Base-by-base conservation (phyloP, 1,139 yeast genomes). In the Geotrichum bryndzae region DNA sequence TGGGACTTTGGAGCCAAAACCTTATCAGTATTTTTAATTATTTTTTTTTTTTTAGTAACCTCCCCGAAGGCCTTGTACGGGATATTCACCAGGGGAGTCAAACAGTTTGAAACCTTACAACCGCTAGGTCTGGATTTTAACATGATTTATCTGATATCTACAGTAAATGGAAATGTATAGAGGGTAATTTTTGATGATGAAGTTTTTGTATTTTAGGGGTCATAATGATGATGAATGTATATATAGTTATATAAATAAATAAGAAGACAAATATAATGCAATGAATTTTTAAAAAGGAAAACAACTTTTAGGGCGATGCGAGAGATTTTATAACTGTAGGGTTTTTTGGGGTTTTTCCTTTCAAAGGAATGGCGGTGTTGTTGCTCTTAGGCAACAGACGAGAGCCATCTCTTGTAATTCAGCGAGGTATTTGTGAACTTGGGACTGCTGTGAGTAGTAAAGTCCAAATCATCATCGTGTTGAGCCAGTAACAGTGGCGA, bases 401-500 rank as follows among this genome's bases (percentile, higher is more conserved):
- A 64, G 46, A 68, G 63, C 70, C 70, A 68, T 51, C 65, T 64
- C 56, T 69, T 61, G 58, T 68, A 68, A 53, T 67, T 68, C 35
- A 64, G 63, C 35, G 68, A 65, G 23, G 68, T 64, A 46, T 65
- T 64, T n/a, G 58, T 51, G 22, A 59, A 61, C 57, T 55, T 59
- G 57, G 53, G 50, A 48, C 27, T 38, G 45, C 6, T 38, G 45
- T 38, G 45, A 38, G 45, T 38, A 70, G 68, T 60, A 38, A 38
- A 38, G 45, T 38, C 45, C 45, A 38, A 69, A 59, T 22, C 74
- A 74, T 31, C 71, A 67, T 7, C 68, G 69, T 23, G 59, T 25
- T 33, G 31, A 45, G n/a, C 54, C 23, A 22, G 18, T 53, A 51
- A n/a, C 57, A 27, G 31, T 10, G 52, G 31, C 18, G 52, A 23